Evolutionary conservation across 768 basidiomycete genomes (phyloP), one percentile per base, ranked within the genome.

Genomic region (Tubosaeta sp.): DNA sequence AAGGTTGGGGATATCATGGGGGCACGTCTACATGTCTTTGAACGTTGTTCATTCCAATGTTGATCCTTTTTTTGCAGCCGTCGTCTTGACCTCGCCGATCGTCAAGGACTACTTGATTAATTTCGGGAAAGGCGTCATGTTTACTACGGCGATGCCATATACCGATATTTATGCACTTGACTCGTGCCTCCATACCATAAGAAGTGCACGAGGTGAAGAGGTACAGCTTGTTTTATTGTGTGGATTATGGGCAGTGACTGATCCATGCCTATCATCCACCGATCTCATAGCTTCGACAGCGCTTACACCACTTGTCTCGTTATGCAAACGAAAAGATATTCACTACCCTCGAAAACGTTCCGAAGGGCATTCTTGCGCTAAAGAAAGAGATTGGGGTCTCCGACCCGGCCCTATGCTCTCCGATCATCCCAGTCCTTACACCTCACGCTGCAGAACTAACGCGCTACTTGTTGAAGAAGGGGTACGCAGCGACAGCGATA

Each of bases 181-280:
- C 14, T 75, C 57, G 5, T 59, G 93, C 41, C 83, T 65, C 14
- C 27, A 42, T 4, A 46, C 53, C 31, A 50, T 64, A 4, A 47
- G 53, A 12, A 48, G 55, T 26, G 32, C 55, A 27, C 51, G 33
- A 6, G 60, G 63, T 14, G 43, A 59, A 14, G 57, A 65, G 58
- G 63, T 65, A 60, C 37, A 6, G 41, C 41, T 25, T 25, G 49
- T 50, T 5, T 6, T 9, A 14, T 42, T 10, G 10, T 10, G 9
- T 34, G 45, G 6, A 53, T 34, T 34, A 6, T 34, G 41, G 5
- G 38, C 17, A 17, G n/a, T 13, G 2, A 16, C n/a, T 9, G 39
- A 17, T 12, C 13, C 10, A 41, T n/a, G 22, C 35, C 35, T 7
- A 22, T 3, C 22, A 22, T 22, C 22, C 22, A 22, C 3, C 22